Conservation (phyloP, 164 flowering plant genomes). For the Protea cynaroides region DNA sequence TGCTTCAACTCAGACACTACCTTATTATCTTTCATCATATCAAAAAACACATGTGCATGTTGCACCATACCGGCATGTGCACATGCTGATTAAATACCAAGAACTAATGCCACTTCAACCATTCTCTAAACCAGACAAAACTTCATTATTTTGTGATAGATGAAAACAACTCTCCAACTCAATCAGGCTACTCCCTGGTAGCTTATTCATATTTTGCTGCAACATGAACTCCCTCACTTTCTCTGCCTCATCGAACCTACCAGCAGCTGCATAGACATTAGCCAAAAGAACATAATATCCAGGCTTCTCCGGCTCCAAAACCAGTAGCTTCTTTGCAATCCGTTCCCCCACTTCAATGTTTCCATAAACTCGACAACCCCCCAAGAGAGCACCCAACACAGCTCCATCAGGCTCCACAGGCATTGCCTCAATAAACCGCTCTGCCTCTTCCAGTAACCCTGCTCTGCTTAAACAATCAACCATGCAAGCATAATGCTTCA, state of each 20-base stretch:
- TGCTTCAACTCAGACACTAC: conserved; percentile 17
- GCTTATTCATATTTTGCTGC: conserved; percentile 15
- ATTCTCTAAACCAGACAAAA: neutral
- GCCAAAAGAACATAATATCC: conserved; percentile 24
- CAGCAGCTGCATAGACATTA: conserved; percentile 17
- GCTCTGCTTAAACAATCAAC: conserved; percentile 22
- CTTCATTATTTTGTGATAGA: neutral
- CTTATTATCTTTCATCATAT: conserved; percentile 11
- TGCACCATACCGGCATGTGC: conserved; percentile 19
- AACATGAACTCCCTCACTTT: conserved; percentile 15
- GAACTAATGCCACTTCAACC: conserved; percentile 1
- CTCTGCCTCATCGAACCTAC: conserved; percentile 20
- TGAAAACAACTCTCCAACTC: conserved; percentile 8
- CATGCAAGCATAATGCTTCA: conserved; percentile 24
- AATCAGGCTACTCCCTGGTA: conserved; percentile 18
- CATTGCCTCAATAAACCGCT: conserved; percentile 18
- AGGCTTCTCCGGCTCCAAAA: conserved; percentile 14
- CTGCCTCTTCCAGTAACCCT: conserved; percentile 19
- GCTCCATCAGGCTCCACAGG: conserved; percentile 22
- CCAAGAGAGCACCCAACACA: conserved; percentile 17
- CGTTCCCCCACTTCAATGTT: conserved; percentile 20
- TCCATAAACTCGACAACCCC: conserved; percentile 17
- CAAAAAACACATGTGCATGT: conserved; percentile 6
- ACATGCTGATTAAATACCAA: conserved; percentile 20
- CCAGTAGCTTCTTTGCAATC: conserved; percentile 12